Percentiles rank a stretch among this genome's conserved stretches.
phyloP scores from a whole-genome alignment of 164 flowering plant genomes.

The Nelumbo lutea region DNA sequence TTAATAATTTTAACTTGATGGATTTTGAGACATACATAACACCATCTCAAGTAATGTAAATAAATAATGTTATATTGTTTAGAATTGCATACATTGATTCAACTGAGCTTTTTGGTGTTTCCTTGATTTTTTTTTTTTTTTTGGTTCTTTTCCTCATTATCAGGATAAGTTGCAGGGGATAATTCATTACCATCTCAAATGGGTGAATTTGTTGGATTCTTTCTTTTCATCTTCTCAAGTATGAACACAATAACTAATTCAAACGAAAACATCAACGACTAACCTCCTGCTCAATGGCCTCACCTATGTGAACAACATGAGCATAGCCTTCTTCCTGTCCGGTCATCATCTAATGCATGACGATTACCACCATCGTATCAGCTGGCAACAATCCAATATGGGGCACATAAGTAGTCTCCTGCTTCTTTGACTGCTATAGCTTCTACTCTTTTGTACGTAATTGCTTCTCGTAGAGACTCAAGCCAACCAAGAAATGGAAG shows the following conservation, averaged over 20 bases:
- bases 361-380: conserved; percentile 88
- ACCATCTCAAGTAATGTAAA: not conserved
- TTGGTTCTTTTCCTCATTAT: not conserved
- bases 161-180: not conserved
- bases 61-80: not conserved
- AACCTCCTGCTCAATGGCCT: conserved; percentile 88
- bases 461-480: conserved; percentile 70
- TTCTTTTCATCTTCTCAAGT: not conserved
- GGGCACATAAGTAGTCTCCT: conserved; percentile 58
- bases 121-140: not conserved
- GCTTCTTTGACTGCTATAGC: conserved; percentile 35
- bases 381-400: conserved; percentile 67
- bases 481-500: conserved; percentile 78
- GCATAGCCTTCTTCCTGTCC: conserved; percentile 54
- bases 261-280: conserved; percentile 6
- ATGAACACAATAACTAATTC: not conserved
- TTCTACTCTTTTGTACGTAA: conserved; percentile 52
- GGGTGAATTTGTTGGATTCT: not conserved
- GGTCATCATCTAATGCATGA: conserved; percentile 85
- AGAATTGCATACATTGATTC: not conserved
- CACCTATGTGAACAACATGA: conserved; percentile 59
- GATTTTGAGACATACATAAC: not conserved
- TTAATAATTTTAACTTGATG: not conserved
- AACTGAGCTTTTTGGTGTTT: not conserved
- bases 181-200: not conserved